A percentile compares a stretch with the other conserved stretches of the same genome.
phyloP scores from a whole-genome alignment of 257 asterid species.

The Scutellaria minor region DNA sequence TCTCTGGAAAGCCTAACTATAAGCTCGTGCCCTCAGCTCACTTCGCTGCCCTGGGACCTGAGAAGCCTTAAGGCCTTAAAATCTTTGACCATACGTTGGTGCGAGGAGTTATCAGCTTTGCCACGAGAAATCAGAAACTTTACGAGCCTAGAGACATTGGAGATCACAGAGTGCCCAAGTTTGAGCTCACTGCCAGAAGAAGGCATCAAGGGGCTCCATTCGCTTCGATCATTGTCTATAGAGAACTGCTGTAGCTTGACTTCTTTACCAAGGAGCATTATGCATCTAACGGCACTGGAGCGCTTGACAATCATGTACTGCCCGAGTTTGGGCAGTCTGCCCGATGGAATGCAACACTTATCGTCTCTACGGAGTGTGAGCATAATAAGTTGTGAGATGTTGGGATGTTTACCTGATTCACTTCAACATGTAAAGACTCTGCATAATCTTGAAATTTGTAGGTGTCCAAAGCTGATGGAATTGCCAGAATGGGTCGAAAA shows the following conservation, averaged over 20 bases:
- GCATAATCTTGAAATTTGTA: slow-evolving; percentile 25
- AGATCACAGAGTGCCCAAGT: slow-evolving; percentile 30
- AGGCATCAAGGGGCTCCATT: slow-evolving; percentile 26
- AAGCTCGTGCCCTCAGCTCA: slow-evolving; percentile 30
- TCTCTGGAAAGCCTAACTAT: slow-evolving; percentile 16
- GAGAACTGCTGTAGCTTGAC: slow-evolving; percentile 27
- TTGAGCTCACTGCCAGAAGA: slow-evolving; percentile 25
- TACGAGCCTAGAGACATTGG: slow-evolving; percentile 20
- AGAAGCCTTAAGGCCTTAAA: slow-evolving; percentile 23
- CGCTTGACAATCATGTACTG: slow-evolving; percentile 30
- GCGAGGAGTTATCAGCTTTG: slow-evolving; percentile 14
- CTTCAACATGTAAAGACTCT: slow-evolving; percentile 18
- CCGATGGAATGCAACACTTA: slow-evolving; percentile 12
- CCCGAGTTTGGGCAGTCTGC: slow-evolving; percentile 18
- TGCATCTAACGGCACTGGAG: neutral
- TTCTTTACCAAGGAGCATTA: slow-evolving; percentile 26
- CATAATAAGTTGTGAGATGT: slow-evolving; percentile 23
- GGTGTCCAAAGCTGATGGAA: slow-evolving; percentile 25
- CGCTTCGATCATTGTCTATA: slow-evolving; percentile 22
- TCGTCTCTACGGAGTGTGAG: slow-evolving; percentile 23
- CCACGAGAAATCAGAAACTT: slow-evolving; percentile 9
- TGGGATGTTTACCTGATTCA: slow-evolving; percentile 9
- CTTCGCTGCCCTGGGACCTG: slow-evolving; percentile 27
- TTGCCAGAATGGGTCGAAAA: slow-evolving; percentile 27
- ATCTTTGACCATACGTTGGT: slow-evolving; percentile 9